Conservation (phyloP, 768 basidiomycete species). For the Daedaleopsis sinensis region DNA sequence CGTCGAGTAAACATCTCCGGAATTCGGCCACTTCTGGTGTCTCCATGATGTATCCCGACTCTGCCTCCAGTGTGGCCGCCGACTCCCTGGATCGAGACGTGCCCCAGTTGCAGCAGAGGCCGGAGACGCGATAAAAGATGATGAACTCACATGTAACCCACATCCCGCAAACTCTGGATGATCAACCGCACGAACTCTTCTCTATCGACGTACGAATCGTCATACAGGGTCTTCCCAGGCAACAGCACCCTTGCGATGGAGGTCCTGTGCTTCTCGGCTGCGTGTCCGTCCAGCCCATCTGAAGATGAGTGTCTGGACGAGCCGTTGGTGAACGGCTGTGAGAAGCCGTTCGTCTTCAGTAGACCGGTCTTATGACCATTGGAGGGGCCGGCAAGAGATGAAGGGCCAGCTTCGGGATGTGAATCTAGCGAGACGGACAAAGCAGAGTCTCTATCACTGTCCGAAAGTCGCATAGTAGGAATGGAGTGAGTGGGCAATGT, state of each 20-base stretch:
- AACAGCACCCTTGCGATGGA: conserved; percentile 61
- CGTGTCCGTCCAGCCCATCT: conserved; percentile 18
- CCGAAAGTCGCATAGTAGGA: conserved; percentile 27
- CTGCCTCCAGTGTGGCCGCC: conserved; percentile 85
- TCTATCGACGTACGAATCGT: conserved; percentile 77
- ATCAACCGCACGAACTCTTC: conserved; percentile 91
- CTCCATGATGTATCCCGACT: conserved; percentile 91
- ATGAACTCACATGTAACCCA: conserved; percentile 60
- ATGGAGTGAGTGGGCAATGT: conserved; percentile 2
- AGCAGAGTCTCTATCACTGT: conserved; percentile 29
- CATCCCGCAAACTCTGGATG: conserved; percentile 87
- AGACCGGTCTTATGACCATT: conserved; percentile 30
- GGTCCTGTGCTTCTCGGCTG: conserved; percentile 16
- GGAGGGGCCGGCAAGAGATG: conserved; percentile 18
- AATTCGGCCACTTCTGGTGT: conserved; percentile 77
- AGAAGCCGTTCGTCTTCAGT: conserved; percentile 27
- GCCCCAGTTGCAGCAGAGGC: conserved; percentile 19
- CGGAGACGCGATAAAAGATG: background rate
- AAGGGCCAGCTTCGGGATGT: conserved; percentile 27
- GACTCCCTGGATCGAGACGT: conserved; percentile 62
- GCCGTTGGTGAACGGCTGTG: conserved; percentile 24
- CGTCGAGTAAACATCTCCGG: conserved; percentile 76
- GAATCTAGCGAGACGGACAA: conserved; percentile 28
- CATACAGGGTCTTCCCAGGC: conserved; percentile 75
- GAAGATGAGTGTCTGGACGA: conserved; percentile 12